Base-by-base conservation (phyloP, 176 grass and related monocot genomes). In the Rhynchospora pubera region DNA sequence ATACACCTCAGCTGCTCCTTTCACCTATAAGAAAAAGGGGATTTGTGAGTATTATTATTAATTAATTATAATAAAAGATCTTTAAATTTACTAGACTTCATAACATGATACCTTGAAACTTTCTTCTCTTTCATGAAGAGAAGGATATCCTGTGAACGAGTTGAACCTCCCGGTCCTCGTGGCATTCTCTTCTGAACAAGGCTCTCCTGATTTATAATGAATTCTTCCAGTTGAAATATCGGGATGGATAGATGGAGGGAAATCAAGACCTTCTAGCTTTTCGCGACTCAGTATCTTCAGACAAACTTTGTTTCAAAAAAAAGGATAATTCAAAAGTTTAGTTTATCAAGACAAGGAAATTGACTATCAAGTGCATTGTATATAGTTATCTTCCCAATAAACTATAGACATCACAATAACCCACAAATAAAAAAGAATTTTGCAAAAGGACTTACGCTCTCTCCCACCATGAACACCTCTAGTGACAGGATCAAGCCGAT, bases 61-160 rank as follows among this genome's bases (percentile, higher is more conserved):
- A 39, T 39, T 39, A 39, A 4, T 39, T 2, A 39, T 47, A 57
- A n/a, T n/a, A 85, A 14, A 69, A 85, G 45, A 56, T 61, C 42
- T 30, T 21, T n/a, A 71, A n/a, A 69, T 58, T 77, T 42, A 68
- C 21, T n/a, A 55, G 68, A 82, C 59, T 43, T 66, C 57, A 86
- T 63, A 76, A 86, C 63, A 76, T 62, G 32, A 81, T 84, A 98
- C 96, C 96, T 98, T 93, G 82, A 93, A 94, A 88, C 89, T 94
- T 93, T 98, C 89, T 89, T 94, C 87, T 88, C 92, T 88, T 76
- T 98, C 90, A 73, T 34, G 51, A 21, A 95, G 92, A 1, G 90
- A 88, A 80, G 90, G 96, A 83, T 91, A 93, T 88, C 92, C 96
- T 5, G 90, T 98, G 82, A 94, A 94, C 13, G 64, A 83, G 79